phyloP scores from a whole-genome alignment of 192 early-diverging fungal species.

The Thoreauomyces humboldtii region DNA sequence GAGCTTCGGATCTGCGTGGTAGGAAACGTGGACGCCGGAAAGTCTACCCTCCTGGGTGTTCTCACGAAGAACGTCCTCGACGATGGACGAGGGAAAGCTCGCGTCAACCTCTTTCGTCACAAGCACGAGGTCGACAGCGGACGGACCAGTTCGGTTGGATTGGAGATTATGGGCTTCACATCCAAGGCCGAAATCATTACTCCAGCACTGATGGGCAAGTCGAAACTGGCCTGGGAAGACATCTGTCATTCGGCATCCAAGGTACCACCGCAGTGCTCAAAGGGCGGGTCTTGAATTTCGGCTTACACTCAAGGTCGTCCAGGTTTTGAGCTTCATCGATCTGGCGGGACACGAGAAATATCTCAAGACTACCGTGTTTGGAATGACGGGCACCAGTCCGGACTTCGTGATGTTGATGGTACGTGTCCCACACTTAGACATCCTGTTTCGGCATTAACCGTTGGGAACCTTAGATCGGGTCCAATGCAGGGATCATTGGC shows the following conservation, averaged over 20 bases:
- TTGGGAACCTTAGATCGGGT: conserved; percentile 30
- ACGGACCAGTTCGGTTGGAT: conserved; percentile 85
- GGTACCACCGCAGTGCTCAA: conserved; percentile 46
- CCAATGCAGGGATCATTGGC: conserved; percentile 78
- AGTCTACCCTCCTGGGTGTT: conserved; percentile 87
- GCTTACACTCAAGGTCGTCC: neutral
- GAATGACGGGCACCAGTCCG: conserved; percentile 83
- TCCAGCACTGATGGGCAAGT: conserved; percentile 50
- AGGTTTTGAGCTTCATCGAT: conserved; percentile 80
- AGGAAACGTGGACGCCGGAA: conserved; percentile 84
- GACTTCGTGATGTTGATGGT: conserved; percentile 86
- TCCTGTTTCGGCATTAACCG: neutral
- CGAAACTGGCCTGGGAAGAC: conserved; percentile 76
- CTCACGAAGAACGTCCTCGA: conserved; percentile 87
- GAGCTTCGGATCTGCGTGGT: conserved; percentile 87
- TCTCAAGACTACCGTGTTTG: conserved; percentile 85
- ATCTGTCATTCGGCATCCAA: conserved; percentile 72
- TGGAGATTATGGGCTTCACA: conserved; percentile 84
- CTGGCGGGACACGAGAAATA: conserved; percentile 89
- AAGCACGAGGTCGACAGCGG: conserved; percentile 92
- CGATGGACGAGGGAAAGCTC: conserved; percentile 88
- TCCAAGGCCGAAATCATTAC: conserved; percentile 65
- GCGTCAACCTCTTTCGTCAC: conserved; percentile 83
- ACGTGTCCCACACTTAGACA: neutral
- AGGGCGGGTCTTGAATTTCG: conserved; percentile 51